Evolutionary conservation across 192 early-diverging fungal genomes (phyloP).

Genomic region (Umbelopsis ramanniana): DNA sequence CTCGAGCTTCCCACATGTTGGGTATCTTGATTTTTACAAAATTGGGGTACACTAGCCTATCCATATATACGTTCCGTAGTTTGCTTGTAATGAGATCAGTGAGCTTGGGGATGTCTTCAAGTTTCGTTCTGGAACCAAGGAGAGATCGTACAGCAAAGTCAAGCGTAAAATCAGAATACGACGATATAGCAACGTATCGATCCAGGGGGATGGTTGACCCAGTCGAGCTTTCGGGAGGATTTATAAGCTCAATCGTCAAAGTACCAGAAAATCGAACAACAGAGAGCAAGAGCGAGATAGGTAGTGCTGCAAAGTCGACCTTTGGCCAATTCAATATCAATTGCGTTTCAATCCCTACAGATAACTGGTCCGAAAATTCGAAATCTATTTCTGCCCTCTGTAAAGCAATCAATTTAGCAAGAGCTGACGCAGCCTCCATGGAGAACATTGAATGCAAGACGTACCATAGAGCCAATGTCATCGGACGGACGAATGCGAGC

Average conservation of each 20-base stretch:
- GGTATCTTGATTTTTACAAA: slow-evolving; percentile 70
- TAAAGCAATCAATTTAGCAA: background rate
- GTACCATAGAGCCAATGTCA: slow-evolving; percentile 54
- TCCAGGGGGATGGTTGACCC: slow-evolving; percentile 40
- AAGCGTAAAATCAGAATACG: slow-evolving; percentile 71
- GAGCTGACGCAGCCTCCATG: slow-evolving; percentile 47
- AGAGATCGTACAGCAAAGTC: slow-evolving; percentile 90
- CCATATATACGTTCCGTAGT: slow-evolving; percentile 68
- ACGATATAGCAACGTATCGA: slow-evolving; percentile 58
- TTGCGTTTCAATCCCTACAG: slow-evolving; percentile 89
- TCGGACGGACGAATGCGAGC: slow-evolving; percentile 60
- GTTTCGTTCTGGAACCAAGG: slow-evolving; percentile 94
- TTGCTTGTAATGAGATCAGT: slow-evolving; percentile 81
- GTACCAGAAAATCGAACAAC: slow-evolving; percentile 92
- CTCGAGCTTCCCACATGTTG: slow-evolving; percentile 54
- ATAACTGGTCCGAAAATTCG: slow-evolving; percentile 91
- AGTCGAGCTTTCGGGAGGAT: slow-evolving; percentile 35
- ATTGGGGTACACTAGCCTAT: slow-evolving; percentile 77
- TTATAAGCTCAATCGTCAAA: slow-evolving; percentile 50
- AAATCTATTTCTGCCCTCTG: slow-evolving; percentile 83
- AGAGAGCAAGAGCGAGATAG: slow-evolving; percentile 84
- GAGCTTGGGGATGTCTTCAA: slow-evolving; percentile 95
- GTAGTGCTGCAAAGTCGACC: slow-evolving; percentile 84
- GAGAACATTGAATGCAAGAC: background rate
- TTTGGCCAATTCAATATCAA: slow-evolving; percentile 97